Conservation (phyloP, 768 basidiomycete species). For the Rhizopogon roseolus region DNA sequence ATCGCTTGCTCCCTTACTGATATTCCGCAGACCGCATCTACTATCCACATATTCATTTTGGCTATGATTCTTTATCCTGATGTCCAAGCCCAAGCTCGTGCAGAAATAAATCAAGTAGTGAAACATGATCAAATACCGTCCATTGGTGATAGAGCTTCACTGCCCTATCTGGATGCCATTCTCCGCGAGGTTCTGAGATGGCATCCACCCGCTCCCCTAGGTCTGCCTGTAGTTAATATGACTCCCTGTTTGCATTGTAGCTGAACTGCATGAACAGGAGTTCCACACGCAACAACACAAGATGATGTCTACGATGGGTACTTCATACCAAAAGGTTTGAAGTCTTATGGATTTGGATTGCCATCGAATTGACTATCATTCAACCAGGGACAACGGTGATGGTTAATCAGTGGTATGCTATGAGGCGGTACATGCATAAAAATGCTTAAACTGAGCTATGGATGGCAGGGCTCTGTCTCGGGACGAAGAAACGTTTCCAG, state of each 20-base stretch:
- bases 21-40: constrained; percentile 12
- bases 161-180: too few relatives aligned
- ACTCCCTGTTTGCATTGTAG: too few relatives aligned
- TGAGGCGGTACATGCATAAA: too few relatives aligned
- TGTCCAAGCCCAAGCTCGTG: too few relatives aligned
- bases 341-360: background rate
- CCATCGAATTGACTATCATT: background rate
- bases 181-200: too few relatives aligned
- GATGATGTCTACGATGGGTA: constrained; percentile 37
- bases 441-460: background rate
- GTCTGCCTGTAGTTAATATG: constrained; percentile 1
- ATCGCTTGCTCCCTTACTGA: background rate
- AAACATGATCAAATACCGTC: too few relatives aligned
- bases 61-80: too few relatives aligned
- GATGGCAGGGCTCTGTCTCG: background rate
- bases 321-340: constrained; percentile 46
- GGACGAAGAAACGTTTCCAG: background rate
- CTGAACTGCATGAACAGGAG: constrained; percentile 1
- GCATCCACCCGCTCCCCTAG: constrained; percentile 18
- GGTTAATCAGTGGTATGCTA: background rate
- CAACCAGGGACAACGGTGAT: background rate
- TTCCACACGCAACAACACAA: constrained; percentile 21
- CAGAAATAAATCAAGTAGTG: too few relatives aligned
- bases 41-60: constrained; percentile 20
- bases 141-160: too few relatives aligned